These are phyloP conservation scores for Hyphopichia buzzinii DNA, from an alignment of 1,139 yeast species.

Conservation along the genomic window DNA sequence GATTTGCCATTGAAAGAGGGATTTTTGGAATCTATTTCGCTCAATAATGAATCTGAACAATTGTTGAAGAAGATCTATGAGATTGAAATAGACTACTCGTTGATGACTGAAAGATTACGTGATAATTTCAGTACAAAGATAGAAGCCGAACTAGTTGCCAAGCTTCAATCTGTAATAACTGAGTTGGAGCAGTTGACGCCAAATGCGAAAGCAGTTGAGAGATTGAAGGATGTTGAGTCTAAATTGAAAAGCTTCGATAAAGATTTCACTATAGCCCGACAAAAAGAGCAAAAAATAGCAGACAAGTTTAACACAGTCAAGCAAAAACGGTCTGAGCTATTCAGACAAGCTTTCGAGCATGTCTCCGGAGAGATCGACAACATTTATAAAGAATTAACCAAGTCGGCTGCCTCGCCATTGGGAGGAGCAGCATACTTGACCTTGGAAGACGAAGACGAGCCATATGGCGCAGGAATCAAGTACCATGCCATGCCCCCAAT, in stretches of 20 bases:
- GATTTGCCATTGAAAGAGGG: conserved; percentile 66
- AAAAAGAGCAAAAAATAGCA: conserved; percentile 54
- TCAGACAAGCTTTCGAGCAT: conserved; percentile 73
- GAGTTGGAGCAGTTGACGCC: conserved; percentile 69
- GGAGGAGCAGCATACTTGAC: conserved; percentile 94
- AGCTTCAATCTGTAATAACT: conserved; percentile 30
- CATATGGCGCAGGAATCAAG: conserved; percentile 76
- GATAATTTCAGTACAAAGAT: conserved; percentile 36
- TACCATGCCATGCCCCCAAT: conserved; percentile 97
- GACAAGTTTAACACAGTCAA: conserved; percentile 62
- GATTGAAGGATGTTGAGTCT: conserved; percentile 67
- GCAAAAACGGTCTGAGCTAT: conserved; percentile 55
- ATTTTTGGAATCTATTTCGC: conserved; percentile 48
- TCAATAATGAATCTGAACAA: conserved; percentile 38
- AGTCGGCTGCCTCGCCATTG: conserved; percentile 60
- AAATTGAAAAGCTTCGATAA: conserved; percentile 60
- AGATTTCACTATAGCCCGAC: conserved; percentile 64
- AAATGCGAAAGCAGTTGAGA: conserved; percentile 75
- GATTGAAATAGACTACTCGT: conserved; percentile 55
- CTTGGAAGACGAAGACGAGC: conserved; percentile 86
- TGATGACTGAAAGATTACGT: conserved; percentile 46
- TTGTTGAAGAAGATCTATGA: conserved; percentile 42
- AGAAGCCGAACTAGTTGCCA: conserved; percentile 47
- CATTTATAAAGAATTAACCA: conserved; percentile 86
- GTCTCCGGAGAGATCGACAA: conserved; percentile 70